Evolutionary conservation across 1,284 basidiomycete genomes (phyloP).

Genomic region (Ganoderma boninense): DNA sequence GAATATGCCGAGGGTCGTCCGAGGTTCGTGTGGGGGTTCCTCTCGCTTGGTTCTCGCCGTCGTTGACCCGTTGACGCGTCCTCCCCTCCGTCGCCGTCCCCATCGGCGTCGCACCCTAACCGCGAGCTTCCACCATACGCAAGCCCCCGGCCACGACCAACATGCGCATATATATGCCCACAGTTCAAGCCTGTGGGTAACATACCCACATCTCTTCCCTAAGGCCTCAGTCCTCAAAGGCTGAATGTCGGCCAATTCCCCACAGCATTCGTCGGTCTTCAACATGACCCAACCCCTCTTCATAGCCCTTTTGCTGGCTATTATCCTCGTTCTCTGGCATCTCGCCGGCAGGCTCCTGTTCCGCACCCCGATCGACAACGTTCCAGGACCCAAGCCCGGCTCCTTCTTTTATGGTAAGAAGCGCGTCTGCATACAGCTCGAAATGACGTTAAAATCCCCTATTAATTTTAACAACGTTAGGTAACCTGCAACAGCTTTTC

Average conservation of each 20-base stretch:
- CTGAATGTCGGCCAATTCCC: not conserved
- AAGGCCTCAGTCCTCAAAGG: too few relatives aligned
- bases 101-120: too few relatives aligned
- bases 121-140: not conserved
- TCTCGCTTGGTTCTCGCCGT: too few relatives aligned
- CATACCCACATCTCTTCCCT: too few relatives aligned
- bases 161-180: not conserved
- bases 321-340: constrained; percentile 2
- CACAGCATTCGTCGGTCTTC: not conserved
- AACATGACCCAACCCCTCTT: not conserved
- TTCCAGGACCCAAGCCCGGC: constrained; percentile 14
- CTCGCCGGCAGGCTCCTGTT: constrained; percentile 12
- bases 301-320: not conserved
- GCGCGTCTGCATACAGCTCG: not conserved
- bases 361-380: constrained; percentile 14
- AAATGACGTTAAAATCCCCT: not conserved
- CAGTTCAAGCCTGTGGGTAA: too few relatives aligned
- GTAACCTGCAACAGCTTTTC: constrained; percentile 13
- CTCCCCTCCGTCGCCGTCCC: too few relatives aligned
- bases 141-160: not conserved
- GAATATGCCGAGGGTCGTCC: too few relatives aligned
- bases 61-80: too few relatives aligned
- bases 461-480: not conserved
- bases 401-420: constrained; percentile 14
- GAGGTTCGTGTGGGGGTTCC: too few relatives aligned